These are phyloP conservation scores for Jacaranda copaia DNA, from an alignment of 257 asterid species.

Conservation along the genomic window DNA sequence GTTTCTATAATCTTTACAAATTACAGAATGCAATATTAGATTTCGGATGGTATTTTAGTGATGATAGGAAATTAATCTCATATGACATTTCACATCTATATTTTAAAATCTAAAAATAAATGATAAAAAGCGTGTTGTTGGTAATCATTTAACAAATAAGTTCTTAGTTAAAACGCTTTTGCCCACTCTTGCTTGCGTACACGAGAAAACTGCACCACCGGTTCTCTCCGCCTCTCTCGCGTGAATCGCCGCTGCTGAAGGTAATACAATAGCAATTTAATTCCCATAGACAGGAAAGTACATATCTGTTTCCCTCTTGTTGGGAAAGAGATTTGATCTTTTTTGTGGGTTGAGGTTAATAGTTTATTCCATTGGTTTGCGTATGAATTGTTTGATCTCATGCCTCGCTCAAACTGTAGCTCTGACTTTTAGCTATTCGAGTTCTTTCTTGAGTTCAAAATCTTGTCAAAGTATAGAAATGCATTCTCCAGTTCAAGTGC, in stretches of 20 bases:
- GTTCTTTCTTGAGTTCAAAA: background rate
- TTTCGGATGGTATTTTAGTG: no score
- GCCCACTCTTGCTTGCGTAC: background rate
- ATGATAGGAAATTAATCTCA: no score
- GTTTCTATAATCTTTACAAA: no score
- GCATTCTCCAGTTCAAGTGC: background rate
- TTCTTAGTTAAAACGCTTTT: background rate
- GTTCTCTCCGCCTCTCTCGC: background rate
- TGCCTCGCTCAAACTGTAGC: slow-evolving; percentile 36
- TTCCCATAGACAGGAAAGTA: background rate
- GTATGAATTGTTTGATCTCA: slow-evolving; percentile 35
- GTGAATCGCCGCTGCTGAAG: background rate
- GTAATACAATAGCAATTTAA: background rate
- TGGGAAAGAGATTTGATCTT: background rate
- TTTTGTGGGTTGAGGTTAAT: background rate
- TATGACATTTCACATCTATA: no score
- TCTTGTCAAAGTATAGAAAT: background rate
- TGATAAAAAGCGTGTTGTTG: no score
- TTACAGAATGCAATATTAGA: no score
- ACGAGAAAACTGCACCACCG: background rate
- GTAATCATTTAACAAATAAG: no score
- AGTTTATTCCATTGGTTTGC: slow-evolving; percentile 10
- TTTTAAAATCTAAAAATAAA: no score
- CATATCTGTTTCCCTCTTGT: background rate
- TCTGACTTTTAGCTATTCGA: background rate